Evolutionary conservation across 768 basidiomycete species (phyloP), one percentile per base, ranked within the genome.

Genomic region (Termitomyces sp.): DNA sequence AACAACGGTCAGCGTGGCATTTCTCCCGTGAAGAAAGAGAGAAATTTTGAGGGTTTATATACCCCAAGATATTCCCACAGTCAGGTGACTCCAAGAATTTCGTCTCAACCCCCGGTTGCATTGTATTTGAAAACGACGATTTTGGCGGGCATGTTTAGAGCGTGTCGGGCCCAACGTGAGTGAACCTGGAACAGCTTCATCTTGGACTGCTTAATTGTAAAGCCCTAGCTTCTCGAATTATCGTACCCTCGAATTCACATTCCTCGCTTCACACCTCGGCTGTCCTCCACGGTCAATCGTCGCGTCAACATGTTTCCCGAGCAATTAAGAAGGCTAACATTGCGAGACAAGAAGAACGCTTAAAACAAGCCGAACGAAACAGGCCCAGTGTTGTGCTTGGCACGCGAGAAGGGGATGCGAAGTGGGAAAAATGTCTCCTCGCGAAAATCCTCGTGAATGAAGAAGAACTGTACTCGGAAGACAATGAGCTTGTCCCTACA

Each of bases 351-450:
- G 78, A 79, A 59, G 76, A 74, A 34, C 76, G 78, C 62, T 75
- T 73, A 54, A 64, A 59, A 60, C 65, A 65, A 49, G 76, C 71
- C 22, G 71, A 70, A 42, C 75, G 64, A 31, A 77, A 68, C 54
- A 75, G 72, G 46, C 76, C 88, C 16, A 86, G 90, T 63, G 83
- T 89, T 57, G 79, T 95, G 16, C 81, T 94, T 6, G 94, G 94
- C 13, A 84, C 83, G 16, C 77, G 83, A 42, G 75, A 80, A 59
- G 81, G 89, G 54, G 84, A 87, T 55, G 66, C 74, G 55, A 84
- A 84, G 66, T 95, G 93, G 91, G 64, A 69, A 41, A 73, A 76
- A 26, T 84, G 84, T 68, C 79, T 85, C 70, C 83, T 95, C 46
- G 83, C 84, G 43, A 78, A 79, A 62, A 69, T 83, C 56, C 72